Base-by-base conservation (phyloP, 2,329 filamentous ascomycete species). In the Epicoccum nigrum region DNA sequence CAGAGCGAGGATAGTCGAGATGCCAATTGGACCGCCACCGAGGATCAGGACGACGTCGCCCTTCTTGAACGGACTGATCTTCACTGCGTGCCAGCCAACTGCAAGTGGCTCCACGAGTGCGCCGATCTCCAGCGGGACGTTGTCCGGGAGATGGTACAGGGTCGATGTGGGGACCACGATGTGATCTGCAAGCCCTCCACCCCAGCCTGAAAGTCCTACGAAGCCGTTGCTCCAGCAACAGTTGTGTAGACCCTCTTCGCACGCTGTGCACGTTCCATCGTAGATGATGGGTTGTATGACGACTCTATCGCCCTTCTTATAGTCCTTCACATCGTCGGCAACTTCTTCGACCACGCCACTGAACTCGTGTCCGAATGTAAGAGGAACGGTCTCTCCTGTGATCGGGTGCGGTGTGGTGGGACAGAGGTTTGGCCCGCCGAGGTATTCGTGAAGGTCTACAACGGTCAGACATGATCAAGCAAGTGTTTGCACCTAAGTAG, bases 61-160 rank as follows among this genome's bases (percentile, higher is more conserved):
- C 4, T 69, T 62, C 55, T 79, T 77, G 68, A 77, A 80, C 0
- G 77, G 76, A 30, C 77, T 79, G 44, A 78, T 74, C 38, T 78
- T 77, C 27, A 83, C 78, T 2, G 80, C 80, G 58, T 83, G 81
- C 79, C 80, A 83, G 15, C 78, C 81, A 1, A 84, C 81, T 4
- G 81, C 75, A 0, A 83, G 69, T 2, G 81, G 81, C 59, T 83
- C 81, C 35, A 83, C 74, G 23, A 83, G 71, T 0, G 81, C 81
- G 52, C 75, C 79, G 19, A 82, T 72, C 37, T 83, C 79, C 12
- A 83, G 65, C 3, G 76, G 72, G 1, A 83, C 76, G 38, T 79
- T 80, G 48, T 81, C 77, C 4, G 81, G 81, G 4, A 82, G 66
- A 30, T 74, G 70, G 64, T 77, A 77, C 4, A 81, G 58, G 15